Base-by-base conservation (phyloP, 2,329 filamentous ascomycete genomes). In the Talaromyces amestolkiae region DNA sequence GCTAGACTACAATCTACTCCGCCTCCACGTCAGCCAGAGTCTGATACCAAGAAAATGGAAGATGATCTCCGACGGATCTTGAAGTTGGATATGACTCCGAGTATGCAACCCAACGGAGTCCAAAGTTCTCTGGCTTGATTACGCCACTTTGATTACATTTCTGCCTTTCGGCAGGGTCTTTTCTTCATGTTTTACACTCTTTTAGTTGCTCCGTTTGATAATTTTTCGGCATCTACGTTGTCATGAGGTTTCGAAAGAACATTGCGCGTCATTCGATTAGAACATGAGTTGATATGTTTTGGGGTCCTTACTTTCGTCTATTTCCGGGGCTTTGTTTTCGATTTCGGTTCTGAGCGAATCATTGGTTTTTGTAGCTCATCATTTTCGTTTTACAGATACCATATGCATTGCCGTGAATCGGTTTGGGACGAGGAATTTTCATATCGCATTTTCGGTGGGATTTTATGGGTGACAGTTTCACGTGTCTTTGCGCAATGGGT, bases 61-160 rank as follows among this genome's bases (percentile, higher is more conserved):
- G 80, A 82, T 71, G 80, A 83, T 71, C 70, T 83, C 62, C 77
- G 80, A 35, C 75, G 80, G 35, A 80, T 83, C 37, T 68, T 83
- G 71, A 83, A 83, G 65, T 72, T 83, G 63, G 76, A 79, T 70
- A 72, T 72, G 45, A 68, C 71, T 37, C 64, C 73, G 27, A 70
- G 72, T 24, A 70, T 77, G 59, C 68, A 71, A 43, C 66, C 72
- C 3, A 73, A 68, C 61, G 71, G 72, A 24, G 71, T 78, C 24
- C 76, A 76, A 54, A 78, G 76, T 65, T 75, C 73, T 39, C 70
- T 72, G 43, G 74, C 75, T 45, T 77, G 64, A 75, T 7, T 39
- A 19, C 51, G 39, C 33, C 11, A 54, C 10, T 56, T 49, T 33
- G 35, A 56, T 51, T 3, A 43, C 1, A 19, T 22, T 9, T 24